Percentiles rank a stretch among this genome's conserved stretches.
Evolutionary conservation across 192 early-diverging fungal species (phyloP).

Genomic region (Podila horticola): DNA sequence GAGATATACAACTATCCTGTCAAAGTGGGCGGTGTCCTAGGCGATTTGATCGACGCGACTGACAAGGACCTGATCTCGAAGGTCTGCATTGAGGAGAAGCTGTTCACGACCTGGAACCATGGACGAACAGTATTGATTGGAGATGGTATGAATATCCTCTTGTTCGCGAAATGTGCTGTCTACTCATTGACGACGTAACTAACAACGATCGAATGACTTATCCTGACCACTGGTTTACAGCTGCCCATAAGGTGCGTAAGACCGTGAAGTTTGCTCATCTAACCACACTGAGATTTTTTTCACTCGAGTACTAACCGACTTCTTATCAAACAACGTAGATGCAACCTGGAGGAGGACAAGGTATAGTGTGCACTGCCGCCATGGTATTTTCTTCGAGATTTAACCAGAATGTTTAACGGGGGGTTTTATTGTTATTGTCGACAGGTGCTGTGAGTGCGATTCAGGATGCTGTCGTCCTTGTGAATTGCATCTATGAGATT

Average conservation of each 20-base stretch:
- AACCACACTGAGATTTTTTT: neutral
- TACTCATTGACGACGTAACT: no score
- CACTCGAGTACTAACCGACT: no score
- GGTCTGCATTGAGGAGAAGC: no score
- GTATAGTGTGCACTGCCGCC: neutral
- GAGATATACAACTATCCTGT: no score
- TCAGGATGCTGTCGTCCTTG: neutral
- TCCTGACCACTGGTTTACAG: no score
- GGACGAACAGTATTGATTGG: no score
- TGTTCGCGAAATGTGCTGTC: no score
- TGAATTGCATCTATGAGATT: slow-evolving; percentile 1
- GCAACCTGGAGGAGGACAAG: neutral
- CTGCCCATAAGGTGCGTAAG: neutral
- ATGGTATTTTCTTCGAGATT: neutral
- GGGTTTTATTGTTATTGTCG: neutral
- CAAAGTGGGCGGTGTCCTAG: no score
- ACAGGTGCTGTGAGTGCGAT: neutral
- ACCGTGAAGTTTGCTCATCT: neutral
- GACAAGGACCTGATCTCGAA: no score
- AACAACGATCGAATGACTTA: no score
- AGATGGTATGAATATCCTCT: neutral
- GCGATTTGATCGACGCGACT: no score
- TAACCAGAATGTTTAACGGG: neutral
- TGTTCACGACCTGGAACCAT: no score
- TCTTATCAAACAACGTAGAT: neutral